phyloP scores from a whole-genome alignment of 2,329 filamentous ascomycete genomes.

The Sphaerulina populicola region DNA sequence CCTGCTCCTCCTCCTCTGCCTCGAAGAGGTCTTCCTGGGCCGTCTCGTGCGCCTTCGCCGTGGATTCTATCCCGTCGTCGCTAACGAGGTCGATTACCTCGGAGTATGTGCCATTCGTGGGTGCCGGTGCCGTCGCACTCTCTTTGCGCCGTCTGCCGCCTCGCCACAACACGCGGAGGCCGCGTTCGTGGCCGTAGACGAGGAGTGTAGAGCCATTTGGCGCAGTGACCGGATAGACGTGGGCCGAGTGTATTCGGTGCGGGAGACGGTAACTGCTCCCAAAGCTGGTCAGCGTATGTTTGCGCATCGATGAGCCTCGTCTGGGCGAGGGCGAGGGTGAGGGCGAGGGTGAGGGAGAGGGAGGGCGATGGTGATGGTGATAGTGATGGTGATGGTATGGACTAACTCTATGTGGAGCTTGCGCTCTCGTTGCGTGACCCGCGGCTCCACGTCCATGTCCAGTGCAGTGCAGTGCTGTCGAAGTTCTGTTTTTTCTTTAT shows the following conservation, averaged over 20 bases:
- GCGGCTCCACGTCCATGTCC: slow-evolving; percentile 19
- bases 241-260: slow-evolving; percentile 49
- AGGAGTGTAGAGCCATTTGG: slow-evolving; percentile 56
- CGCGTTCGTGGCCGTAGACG: slow-evolving; percentile 52
- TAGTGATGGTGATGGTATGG: background rate
- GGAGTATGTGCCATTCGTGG: slow-evolving; percentile 9
- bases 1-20: slow-evolving; percentile 50
- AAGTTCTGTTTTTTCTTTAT: slow-evolving; percentile 6
- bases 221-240: slow-evolving; percentile 50
- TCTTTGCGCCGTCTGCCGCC: slow-evolving; percentile 41
- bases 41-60: slow-evolving; percentile 13
- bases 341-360: background rate
- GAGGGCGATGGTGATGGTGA: background rate
- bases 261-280: slow-evolving; percentile 50
- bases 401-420: slow-evolving; percentile 31
- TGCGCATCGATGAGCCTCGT: background rate
- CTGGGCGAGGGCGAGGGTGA: too few species aligned
- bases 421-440: slow-evolving; percentile 27
- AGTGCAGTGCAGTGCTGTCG: background rate
- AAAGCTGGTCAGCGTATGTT: slow-evolving; percentile 5
- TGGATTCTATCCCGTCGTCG: slow-evolving; percentile 44
- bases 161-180: slow-evolving; percentile 53
- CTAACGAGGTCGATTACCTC: slow-evolving; percentile 51
- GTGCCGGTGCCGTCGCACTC: background rate
- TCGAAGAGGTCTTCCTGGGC: slow-evolving; percentile 40